Evolutionary conservation across 2,329 filamentous ascomycete species (phyloP), one percentile per base, ranked within the genome.

Genomic region (Bimuria novae-zelandiae): DNA sequence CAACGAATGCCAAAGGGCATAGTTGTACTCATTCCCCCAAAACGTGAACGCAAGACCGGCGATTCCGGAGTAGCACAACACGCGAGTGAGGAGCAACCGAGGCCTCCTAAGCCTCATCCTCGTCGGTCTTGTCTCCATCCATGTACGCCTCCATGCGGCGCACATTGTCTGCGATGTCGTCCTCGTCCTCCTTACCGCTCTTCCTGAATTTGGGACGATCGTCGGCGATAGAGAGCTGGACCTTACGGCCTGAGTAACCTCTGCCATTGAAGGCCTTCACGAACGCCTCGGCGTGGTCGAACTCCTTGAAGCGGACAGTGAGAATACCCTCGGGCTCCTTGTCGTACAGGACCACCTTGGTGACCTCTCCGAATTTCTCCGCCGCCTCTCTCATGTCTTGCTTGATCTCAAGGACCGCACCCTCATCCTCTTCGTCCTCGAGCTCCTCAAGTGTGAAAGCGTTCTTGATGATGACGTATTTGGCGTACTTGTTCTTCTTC

Each of bases 371-470:
- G 12, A 94, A 79, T 75, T 95, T 95, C 52, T 84, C 82, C 72
- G 91, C 96, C 75, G 96, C 92, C 45, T 96, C 90, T 40, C 90
- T 84, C 51, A 97, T 90, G 70, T 99, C 94, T 71, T 96, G 89
- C 70, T 95, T 95, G 77, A 97, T 96, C 58, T 97, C 93, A 32
- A 95, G 79, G 54, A 95, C 82, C 1, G 89, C 89, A 0, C 86
- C 86, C 1, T 89, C 86, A 65, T 97, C 92, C 68, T 95, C 89
- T 62, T 92, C 87, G 22, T 95, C 89, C 62, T 92, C 87, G 22
- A 97, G 80, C 76, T 96, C 90, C 56, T 87, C 72, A 22, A 93
- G 80, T 1, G 91, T 95, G 75, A 99, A 99, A 88, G 96, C 96
- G 76, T 96, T 87, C 69, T 90, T 90, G 59, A 99, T 77, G 52